Evolutionary conservation across 2,329 filamentous ascomycete species (phyloP).

Genomic region (Aspergillus vadensis): DNA sequence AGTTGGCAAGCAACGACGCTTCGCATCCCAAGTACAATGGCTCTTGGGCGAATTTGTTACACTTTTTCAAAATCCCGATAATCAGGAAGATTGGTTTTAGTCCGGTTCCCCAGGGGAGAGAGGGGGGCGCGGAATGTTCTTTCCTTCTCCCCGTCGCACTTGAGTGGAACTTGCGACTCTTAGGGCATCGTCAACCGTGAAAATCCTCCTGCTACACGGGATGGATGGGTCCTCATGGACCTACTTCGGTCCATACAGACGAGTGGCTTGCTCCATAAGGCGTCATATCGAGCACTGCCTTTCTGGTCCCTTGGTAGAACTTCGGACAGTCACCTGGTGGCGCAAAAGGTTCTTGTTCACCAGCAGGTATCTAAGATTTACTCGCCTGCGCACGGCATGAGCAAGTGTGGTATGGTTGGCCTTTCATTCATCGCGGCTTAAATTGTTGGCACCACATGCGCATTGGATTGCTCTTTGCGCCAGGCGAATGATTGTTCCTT

Average conservation of each 20-base stretch:
- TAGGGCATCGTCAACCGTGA: constrained; percentile 4
- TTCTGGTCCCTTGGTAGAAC: neutral
- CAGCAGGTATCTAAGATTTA: neutral
- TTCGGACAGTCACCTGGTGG: neutral
- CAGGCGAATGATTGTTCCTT: neutral
- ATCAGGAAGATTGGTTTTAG: constrained; percentile 25
- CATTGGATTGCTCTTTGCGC: neutral
- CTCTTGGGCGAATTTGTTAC: constrained; percentile 13
- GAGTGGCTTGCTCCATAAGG: neutral
- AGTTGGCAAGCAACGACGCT: neutral
- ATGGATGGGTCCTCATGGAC: constrained; percentile 6
- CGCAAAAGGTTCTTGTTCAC: neutral
- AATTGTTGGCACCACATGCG: neutral
- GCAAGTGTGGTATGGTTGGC: neutral
- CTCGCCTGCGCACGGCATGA: neutral
- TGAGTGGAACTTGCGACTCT: constrained; percentile 10
- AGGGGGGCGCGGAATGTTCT: constrained; percentile 25
- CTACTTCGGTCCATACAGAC: neutral
- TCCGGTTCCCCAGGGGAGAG: constrained; percentile 16
- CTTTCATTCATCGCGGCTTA: neutral
- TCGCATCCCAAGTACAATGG: neutral
- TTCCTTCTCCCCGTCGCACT: constrained; percentile 22
- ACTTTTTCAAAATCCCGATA: constrained; percentile 19
- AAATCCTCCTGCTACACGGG: constrained; percentile 6
- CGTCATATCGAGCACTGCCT: neutral